Base-by-base conservation (phyloP, 1,284 basidiomycete genomes). In the Mrakiaceae sp. region DNA sequence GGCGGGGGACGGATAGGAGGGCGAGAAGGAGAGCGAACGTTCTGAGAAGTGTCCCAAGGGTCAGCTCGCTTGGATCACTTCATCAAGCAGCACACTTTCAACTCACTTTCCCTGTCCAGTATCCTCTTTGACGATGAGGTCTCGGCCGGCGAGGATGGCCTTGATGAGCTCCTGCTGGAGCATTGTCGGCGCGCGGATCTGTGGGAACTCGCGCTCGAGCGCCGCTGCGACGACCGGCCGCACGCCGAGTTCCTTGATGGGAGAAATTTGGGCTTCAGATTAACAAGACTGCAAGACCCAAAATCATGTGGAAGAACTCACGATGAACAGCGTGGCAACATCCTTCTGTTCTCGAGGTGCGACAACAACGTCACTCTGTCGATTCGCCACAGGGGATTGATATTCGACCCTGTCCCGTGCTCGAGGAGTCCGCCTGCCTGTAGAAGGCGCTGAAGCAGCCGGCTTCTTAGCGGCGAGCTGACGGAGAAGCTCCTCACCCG, bases 91-190 rank as follows among this genome's bases (percentile, higher is more conserved):
- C 27, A 27, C 27, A 27, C 2, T 27, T 48, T 40, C 46, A 3
- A 52, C 59, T 60, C 16, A 60, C 59, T 60, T 60, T 52, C 59
- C 59, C 59, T 60, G 48, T 52, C 59, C 59, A 8, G 59, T 60
- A n/a, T 14, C n/a, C 12, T 51, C 59, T 10, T 53, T 60, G 2
- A 49, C 48, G 16, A 52, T 14, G 11, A 60, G 48, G 16, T 60
- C 59, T 43, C 51, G 27, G 4, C 59, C 51, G 16, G 46, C 49
- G 5, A 60, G 12, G 40, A 60, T 16, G 4, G 46, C 59, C 8
- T 51, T 47, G 43, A 60, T 51, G n/a, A 60, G n/a, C 48, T 47
- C 48, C 49, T 47, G 49, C 40, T 60, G 59, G 51, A 60, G 51
- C 27, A 48, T 42, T 10, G 59, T 60, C 10, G 59, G 59, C 16